Evolutionary conservation across 75 land plant species (phyloP), one percentile per base, ranked within the genome.

Genomic region (Selaginella tamariscina): DNA sequence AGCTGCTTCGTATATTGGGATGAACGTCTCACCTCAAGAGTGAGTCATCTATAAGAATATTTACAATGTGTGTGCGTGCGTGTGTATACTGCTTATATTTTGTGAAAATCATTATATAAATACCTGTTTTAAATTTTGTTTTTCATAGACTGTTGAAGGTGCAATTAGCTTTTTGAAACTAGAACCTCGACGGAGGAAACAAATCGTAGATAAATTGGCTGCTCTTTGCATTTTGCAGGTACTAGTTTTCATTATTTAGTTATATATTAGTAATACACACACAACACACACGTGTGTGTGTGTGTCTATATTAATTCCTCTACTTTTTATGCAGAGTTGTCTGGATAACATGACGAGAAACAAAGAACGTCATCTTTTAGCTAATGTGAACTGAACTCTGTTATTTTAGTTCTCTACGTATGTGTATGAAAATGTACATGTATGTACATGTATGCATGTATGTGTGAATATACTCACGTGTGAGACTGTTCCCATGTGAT

Each of bases 161-260:
- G 73, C 84, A 21, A 64, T 88, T 49, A 62, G 75, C n/a, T 85
- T 83, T 24, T 65, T 88, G 69, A 57, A 83, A 13, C 64, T 88
- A 60, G 82, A 73, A 31, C 93, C 82, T 18, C 68, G 76, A 24
- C 64, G 72, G 0, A 54, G 56, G 2, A 90, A 90, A 70, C 76
- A 77, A 1, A 70, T 82, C 21, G 0, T 76, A 32, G 96, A 90
- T 73, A 90, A 90, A 68, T 85, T 90, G 87, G 85, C 96, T 69
- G 96, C 96, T 56, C 84, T 87, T 59, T 81, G 82, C 55, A 90
- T 90, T 56, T 79, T 90, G 9, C 96, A 90, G 86, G 96, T 90
- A 76, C 5, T 39, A 15, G 11, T 15, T 39, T 15, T 15, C 49
- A 39, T 39, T 39, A n/a, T 39, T 15, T 39, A 15, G 49, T 5